Percentiles rank a stretch among this genome's conserved stretches.
phyloP scores from a whole-genome alignment of 257 asterid genomes.

The Orobanche coerulescens region DNA sequence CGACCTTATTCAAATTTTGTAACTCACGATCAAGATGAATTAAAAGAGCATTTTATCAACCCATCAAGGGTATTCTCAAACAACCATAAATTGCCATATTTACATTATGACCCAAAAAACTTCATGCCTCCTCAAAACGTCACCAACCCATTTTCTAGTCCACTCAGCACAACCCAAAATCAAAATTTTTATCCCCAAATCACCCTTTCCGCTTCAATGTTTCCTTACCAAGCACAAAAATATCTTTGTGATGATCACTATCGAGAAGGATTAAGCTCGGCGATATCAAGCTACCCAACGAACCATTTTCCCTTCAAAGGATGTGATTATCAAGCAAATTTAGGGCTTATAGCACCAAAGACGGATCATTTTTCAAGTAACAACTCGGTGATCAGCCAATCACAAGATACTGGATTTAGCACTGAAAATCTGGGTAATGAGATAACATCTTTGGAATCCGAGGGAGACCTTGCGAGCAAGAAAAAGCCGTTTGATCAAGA shows the following conservation, averaged over 20 bases:
- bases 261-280: constrained; percentile 7
- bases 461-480: constrained; percentile 22
- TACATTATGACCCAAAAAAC: constrained; percentile 26
- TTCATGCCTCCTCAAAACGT: constrained; percentile 21
- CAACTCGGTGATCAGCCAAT: constrained; percentile 43
- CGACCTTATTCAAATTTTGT: constrained; percentile 21
- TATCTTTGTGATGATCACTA: constrained; percentile 16
- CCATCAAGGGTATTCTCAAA: constrained; percentile 21
- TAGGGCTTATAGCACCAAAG: constrained; percentile 21
- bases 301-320: constrained; percentile 10
- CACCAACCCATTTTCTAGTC: constrained; percentile 7
- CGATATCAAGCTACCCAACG: constrained; percentile 2
- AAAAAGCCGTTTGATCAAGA: constrained; percentile 32
- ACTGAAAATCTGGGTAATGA: constrained; percentile 33
- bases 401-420: constrained; percentile 36
- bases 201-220: constrained; percentile 19
- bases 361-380: constrained; percentile 40
- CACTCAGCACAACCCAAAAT: not conserved
- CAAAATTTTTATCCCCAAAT: constrained; percentile 18
- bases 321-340: not conserved
- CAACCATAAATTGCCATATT: constrained; percentile 5
- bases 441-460: constrained; percentile 31
- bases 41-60: not conserved
- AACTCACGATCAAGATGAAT: constrained; percentile 19
- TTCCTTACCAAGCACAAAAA: constrained; percentile 16